Base-by-base conservation (phyloP, 352 stramenopile genomes). In the Aphanomyces astaci region DNA sequence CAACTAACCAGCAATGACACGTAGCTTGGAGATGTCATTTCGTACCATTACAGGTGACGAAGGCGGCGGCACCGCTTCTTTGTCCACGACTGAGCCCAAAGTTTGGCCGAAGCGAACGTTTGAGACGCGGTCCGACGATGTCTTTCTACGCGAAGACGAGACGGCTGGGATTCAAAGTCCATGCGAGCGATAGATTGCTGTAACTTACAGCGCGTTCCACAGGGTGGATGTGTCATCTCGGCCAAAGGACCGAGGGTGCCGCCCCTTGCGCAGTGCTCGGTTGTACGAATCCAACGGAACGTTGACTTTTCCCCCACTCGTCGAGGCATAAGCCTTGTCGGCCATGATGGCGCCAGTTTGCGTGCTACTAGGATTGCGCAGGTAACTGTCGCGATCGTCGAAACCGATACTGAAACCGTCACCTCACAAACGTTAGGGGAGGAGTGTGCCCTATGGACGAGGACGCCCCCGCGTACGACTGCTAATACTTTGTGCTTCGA, bases 241-340 rank as follows among this genome's bases (percentile, higher is more conserved):
- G 36, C 36, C 36, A 65, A 65, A 65, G n/a, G 56, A 65, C 15
- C 56, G 56, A 5, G 56, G 56, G 28, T 65, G 56, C 3, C 56
- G 56, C 22, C 32, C 56, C 4, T 31, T 24, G 25, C 39, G 56
- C 25, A 65, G n/a, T 28, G 56, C 56, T 4, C 27, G 32, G 39
- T 51, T 65, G 39, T 65, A 65, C n/a, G 56, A 11, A 30, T 59
- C 51, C 22, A 59, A 59, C 27, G 51, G 27, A 53, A 53, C 45
- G 19, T 53, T 25, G 13, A 9, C 13, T 19, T n/a, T 24, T 19
- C 9, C 45, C 24, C 5, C 9, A 7, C 22, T 25, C 13, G 13
- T 53, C n/a, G n/a, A n/a, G n/a, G n/a, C n/a, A n/a, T n/a, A n/a
- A n/a, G n/a, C n/a, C n/a, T n/a, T n/a, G n/a, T n/a, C n/a, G n/a